These are phyloP conservation scores for Agapanthus africanus DNA, from an alignment of 106 monocot genomes.

Conservation along the genomic window DNA sequence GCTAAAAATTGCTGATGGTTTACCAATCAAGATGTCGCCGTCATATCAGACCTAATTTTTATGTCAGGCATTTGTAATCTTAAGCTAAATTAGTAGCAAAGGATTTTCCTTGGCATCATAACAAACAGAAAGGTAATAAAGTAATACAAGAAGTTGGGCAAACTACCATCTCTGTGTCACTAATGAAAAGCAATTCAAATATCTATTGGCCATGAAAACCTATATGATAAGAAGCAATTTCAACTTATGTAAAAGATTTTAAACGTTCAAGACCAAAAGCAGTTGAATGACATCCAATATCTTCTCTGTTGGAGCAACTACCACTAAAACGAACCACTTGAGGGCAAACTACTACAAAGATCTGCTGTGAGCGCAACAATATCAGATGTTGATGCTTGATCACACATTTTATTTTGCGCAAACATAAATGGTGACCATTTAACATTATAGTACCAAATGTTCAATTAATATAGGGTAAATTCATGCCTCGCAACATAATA, in stretches of 20 bases:
- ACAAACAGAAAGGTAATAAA: not conserved
- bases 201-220: not conserved
- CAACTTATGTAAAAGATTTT: not conserved
- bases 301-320: not conserved
- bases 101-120: not conserved
- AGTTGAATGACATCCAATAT: not conserved
- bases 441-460: too few relatives aligned
- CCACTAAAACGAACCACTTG: not conserved
- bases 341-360: not conserved
- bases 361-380: not conserved
- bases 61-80: not conserved
- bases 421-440: too few relatives aligned
- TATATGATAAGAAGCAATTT: not conserved
- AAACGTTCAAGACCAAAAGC: not conserved
- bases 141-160: not conserved
- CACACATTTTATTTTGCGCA: too few relatives aligned
- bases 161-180: not conserved
- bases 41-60: not conserved
- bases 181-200: not conserved
- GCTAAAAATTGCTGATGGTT: not conserved
- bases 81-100: not conserved
- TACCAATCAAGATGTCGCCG: not conserved
- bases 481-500: not conserved
- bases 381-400: not conserved
- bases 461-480: too few relatives aligned